Evolutionary conservation across 2,329 filamentous ascomycete genomes (phyloP).

Genomic region (Paecilomyces sp.): DNA sequence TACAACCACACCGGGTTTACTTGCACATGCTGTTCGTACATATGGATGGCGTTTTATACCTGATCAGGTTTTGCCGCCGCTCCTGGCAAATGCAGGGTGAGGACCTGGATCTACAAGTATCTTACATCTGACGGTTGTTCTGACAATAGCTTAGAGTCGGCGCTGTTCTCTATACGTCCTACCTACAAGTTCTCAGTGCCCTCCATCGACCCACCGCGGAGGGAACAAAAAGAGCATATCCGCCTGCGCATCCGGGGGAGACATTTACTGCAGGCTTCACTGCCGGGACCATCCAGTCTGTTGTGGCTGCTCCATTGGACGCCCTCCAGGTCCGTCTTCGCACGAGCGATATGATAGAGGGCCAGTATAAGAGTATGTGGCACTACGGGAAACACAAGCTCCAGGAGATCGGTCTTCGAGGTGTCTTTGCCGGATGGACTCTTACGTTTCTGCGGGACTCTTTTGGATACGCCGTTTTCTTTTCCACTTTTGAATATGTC

Average conservation of each 20-base stretch:
- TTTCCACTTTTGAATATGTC: conserved; percentile 56
- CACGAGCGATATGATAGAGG: conserved; percentile 51
- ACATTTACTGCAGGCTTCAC: conserved; percentile 55
- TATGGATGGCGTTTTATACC: conserved; percentile 60
- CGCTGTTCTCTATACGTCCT: conserved; percentile 56
- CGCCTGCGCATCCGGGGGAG: conserved; percentile 45
- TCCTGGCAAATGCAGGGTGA: conserved; percentile 56
- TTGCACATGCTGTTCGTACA: conserved; percentile 54
- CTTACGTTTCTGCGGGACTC: conserved; percentile 55
- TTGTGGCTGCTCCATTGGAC: conserved; percentile 57
- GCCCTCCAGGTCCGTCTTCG: conserved; percentile 57
- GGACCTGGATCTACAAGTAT: conserved; percentile 6
- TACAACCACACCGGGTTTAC: conserved; percentile 54
- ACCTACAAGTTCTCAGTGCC: conserved; percentile 52
- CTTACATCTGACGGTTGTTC: background rate
- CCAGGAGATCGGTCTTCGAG: conserved; percentile 51
- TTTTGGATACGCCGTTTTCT: conserved; percentile 56
- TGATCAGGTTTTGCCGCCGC: conserved; percentile 56
- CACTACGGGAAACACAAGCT: conserved; percentile 54
- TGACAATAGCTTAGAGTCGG: conserved; percentile 41
- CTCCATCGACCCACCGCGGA: conserved; percentile 53
- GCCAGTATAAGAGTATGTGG: conserved; percentile 57
- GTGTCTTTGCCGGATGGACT: conserved; percentile 57
- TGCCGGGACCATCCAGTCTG: conserved; percentile 54
- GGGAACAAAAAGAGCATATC: conserved; percentile 52